These are phyloP conservation scores for Colletotrichum gloeosporioides DNA, from an alignment of 2,329 filamentous ascomycete genomes.

Conservation along the genomic window DNA sequence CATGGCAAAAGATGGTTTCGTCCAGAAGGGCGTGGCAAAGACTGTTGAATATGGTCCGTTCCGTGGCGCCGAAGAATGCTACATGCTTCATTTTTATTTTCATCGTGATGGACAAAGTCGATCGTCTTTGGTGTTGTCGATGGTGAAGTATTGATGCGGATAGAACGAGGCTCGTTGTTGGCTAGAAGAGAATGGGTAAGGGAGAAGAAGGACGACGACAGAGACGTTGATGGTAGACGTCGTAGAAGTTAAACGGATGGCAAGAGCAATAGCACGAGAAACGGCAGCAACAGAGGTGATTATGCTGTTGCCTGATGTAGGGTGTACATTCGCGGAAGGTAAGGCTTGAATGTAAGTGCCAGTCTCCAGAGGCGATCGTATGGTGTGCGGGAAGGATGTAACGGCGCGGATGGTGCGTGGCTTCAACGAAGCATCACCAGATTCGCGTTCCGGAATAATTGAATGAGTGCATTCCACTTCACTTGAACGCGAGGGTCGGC, in stretches of 20 bases:
- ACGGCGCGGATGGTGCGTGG: neutral
- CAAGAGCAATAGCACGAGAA: neutral
- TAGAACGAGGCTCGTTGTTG: neutral
- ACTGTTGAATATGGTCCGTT: neutral
- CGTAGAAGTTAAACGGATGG: too few relatives aligned
- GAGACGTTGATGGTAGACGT: neutral
- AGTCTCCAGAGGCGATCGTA: neutral
- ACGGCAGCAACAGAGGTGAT: neutral
- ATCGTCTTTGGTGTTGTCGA: neutral
- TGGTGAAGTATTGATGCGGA: neutral
- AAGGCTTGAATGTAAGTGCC: neutral
- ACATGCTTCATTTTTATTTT: neutral
- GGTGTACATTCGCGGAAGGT: neutral
- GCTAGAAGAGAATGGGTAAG: neutral
- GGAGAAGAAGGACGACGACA: neutral
- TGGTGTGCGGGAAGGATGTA: neutral
- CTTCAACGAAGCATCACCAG: neutral
- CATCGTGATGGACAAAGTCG: neutral
- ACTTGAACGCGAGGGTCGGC: neutral
- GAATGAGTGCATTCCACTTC: neutral
- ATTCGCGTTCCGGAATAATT: neutral
- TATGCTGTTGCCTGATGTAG: neutral
- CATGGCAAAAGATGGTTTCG: neutral
- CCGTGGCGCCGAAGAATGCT: slow-evolving; percentile 9
- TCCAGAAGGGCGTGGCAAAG: neutral